phyloP scores from a whole-genome alignment of 83 land plant species.

The Larix sibirica region DNA sequence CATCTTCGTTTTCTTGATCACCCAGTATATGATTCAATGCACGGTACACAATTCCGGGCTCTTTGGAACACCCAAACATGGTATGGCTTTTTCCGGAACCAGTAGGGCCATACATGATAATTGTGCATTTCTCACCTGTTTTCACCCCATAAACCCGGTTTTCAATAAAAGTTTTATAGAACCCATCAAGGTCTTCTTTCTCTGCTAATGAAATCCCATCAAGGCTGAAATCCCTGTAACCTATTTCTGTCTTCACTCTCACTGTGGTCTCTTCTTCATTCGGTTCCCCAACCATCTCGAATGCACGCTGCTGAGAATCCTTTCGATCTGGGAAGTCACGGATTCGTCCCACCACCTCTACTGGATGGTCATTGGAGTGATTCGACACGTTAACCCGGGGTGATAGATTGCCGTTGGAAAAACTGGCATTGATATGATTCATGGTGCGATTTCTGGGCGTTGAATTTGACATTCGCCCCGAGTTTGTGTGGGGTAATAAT shows the following conservation, averaged over 20 bases:
- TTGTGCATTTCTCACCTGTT: constrained; percentile 27
- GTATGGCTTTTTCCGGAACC: constrained; percentile 41
- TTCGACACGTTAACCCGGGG: not conserved
- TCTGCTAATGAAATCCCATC: constrained; percentile 33
- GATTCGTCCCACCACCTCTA: constrained; percentile 53
- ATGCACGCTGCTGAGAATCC: constrained; percentile 14
- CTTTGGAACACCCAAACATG: constrained; percentile 31
- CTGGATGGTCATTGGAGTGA: constrained; percentile 31
- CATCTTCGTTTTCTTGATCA: not conserved
- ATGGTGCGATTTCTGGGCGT: not conserved
- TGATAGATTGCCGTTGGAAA: not conserved
- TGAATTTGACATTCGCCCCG: no score
- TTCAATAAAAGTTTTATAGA: constrained; percentile 30
- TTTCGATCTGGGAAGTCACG: constrained; percentile 38
- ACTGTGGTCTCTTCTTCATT: constrained; percentile 11
- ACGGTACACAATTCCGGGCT: constrained; percentile 39
- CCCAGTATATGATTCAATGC: constrained; percentile 26
- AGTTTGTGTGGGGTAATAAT: not conserved
- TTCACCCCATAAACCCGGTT: constrained; percentile 19
- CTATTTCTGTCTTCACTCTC: constrained; percentile 26
- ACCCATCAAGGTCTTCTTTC: constrained; percentile 16
- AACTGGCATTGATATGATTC: not conserved
- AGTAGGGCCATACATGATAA: constrained; percentile 45
- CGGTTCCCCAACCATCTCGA: constrained; percentile 15
- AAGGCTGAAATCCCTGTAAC: constrained; percentile 34